A percentile compares a stretch with the other conserved stretches of the same genome.
These are phyloP conservation scores for Xylariales sp. DNA, from an alignment of 2,329 filamentous ascomycete species.

Conservation along the genomic window DNA sequence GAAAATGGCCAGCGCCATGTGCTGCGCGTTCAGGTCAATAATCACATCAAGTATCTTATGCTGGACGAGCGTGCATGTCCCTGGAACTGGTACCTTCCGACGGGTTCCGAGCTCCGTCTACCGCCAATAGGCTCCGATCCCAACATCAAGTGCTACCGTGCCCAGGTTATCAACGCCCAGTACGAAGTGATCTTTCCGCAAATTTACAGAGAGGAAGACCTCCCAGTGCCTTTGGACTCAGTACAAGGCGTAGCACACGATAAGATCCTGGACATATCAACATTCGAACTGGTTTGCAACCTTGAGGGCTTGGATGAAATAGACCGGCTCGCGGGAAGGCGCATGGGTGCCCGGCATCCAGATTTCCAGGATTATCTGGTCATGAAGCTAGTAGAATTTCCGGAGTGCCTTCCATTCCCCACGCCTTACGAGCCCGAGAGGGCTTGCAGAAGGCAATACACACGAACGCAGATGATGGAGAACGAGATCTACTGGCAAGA, in stretches of 20 bases:
- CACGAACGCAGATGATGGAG: not conserved
- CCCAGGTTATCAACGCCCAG: not conserved
- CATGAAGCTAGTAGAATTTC: not conserved
- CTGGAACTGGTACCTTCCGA: too few species aligned
- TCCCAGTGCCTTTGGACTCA: not conserved
- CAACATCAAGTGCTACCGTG: not conserved
- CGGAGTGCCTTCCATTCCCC: not conserved
- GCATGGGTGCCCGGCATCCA: not conserved
- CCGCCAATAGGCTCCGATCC: not conserved
- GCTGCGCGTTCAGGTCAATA: not conserved
- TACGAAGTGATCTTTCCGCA: not conserved
- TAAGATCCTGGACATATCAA: not conserved
- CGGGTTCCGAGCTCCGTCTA: not conserved
- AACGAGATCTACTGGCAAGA: conserved; percentile 1
- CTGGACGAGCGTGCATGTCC: not conserved
- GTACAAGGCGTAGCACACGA: not conserved
- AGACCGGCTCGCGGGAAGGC: not conserved
- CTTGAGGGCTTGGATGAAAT: not conserved
- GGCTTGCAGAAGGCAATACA: not conserved
- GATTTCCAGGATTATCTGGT: not conserved
- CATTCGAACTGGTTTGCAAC: not conserved
- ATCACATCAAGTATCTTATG: not conserved
- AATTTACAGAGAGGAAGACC: not conserved
- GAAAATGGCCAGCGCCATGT: too few species aligned
- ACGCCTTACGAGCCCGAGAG: too few species aligned